Evolutionary conservation across 495 filamentous ascomycete species (phyloP), one percentile per base, ranked within the genome.

Genomic region (Podospora australis): DNA sequence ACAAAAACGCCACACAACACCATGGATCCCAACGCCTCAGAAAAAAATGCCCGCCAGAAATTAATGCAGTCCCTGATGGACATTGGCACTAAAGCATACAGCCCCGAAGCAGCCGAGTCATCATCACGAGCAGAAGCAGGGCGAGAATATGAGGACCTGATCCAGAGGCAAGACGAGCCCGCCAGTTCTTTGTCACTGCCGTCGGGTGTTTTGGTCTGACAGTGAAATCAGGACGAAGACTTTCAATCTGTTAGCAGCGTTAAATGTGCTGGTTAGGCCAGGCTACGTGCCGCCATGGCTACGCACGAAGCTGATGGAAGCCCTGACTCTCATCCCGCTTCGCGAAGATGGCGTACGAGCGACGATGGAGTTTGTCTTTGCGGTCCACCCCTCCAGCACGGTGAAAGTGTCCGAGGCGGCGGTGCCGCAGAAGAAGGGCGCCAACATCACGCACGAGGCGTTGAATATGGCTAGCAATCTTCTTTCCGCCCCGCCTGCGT

Each of bases 371-470:
- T 89, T 89, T 55, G 72, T 89, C 69, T 60, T 84, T 66, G 57
- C 80, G 56, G 71, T 79, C 58, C 68, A 79, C 63, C 60, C 82
- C 50, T 67, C 69, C 10, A 70, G 69, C 44, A 65, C 67, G 8
- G 62, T 65, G 28, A 62, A 50, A 29, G 26, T 49, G 9, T 62
- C 67, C 24, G 69, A 75, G 50, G 66, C 64, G 1, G 63, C 58
- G 6, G 54, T 56, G 5, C 64, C 66, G 2, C 67, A 72, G 54
- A 72, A 69, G 41, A 60, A 65, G 47, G 84, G 83, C 0, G 77
- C 83, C 2, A 77, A 77, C 50, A 80, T 91, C 23, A 84, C 86
- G 2, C 76, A 84, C 21, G 84, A 90, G 58, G 82, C 83, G 1
- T 71, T 91, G 9, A 79, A 78, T 57, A 74, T 86, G 51, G 81